Base-by-base conservation (phyloP, 2,329 filamentous ascomycete genomes). In the Fusarium udum region DNA sequence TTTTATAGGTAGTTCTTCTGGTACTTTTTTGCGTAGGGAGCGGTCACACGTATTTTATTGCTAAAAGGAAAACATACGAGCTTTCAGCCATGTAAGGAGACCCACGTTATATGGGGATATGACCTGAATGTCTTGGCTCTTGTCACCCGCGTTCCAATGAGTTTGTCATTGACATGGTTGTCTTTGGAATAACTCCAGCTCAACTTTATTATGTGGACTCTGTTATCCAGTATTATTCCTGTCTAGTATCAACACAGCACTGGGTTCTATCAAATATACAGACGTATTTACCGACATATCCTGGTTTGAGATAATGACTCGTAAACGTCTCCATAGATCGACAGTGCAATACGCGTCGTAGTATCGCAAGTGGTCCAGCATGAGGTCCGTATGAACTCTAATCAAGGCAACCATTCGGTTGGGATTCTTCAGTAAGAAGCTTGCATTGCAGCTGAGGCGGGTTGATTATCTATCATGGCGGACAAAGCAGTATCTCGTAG, bases 251-350 rank as follows among this genome's bases (percentile, higher is more conserved):
- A 1, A 24, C 11, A 42, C 9, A n/a, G 22, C 6, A 9, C 8
- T 42, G 6, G 6, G 15, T n/a, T 15, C 8, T 10, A 15, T 42
- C 13, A 10, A 15, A 15, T n/a, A n/a, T 1, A n/a, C 13, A 5
- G 13, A 42, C 39, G 6, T 16, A 43, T n/a, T 45, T 31, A 31
- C 45, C 28, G 22, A 49, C 28, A 32, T 49, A 18, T 49, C 11
- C 15, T 48, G 20, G 6, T 20, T 2, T 3, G 13, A 16, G 20
- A 16, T 22, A 8, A 15, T 48, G 46, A 49, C 46, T 49, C 46
- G 46, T 49, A 31, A 16, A 14, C n/a, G 46, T 49, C 3, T 49
- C 46, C 46, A 49, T 49, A 49, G 46, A 49, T 49, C 46, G 46
- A 14, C 46, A 49, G 22, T n/a, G 22, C 0, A 32, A 49, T 24